Base-by-base conservation (phyloP, 2,329 filamentous ascomycete genomes). In the Podosphaera fusca region DNA sequence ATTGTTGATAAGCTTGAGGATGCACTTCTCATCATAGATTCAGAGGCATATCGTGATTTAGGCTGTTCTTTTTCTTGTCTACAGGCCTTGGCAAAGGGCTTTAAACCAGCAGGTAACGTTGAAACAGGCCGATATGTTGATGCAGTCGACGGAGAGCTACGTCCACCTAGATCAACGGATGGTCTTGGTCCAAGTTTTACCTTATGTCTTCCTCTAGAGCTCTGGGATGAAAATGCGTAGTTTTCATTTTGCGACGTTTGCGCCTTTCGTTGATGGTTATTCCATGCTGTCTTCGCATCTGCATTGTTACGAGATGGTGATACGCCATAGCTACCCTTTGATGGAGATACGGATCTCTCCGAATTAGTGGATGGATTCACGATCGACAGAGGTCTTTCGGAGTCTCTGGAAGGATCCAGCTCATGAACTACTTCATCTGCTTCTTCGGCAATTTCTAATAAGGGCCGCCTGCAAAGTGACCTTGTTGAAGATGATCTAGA, bases 361-460 rank as follows among this genome's bases (percentile, higher is more conserved):
- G 59, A 59, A 50, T 21, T 21, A 21, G 59, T 46, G 21, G 63
- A 60, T 31, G 55, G 52, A 36, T 66, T 67, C 5, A 64, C 60
- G 42, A 62, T 66, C 10, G 61, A 56, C 51, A 65, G 60, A 30
- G 59, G 62, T 63, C 77, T 70, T 65, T 76, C 73, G 29, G 71
- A 70, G 5, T 75, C 72, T 6, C 76, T 69, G 1, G 76, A 49
- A 1, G 21, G 14, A 8, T n/a, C 33, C 10, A 45, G 80, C 64
- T 81, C 74, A 57, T 79, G 70, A 59, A 75, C 72, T 59, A 73
- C 70, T 57, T 82, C 80, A 64, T 94, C 64, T 56, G 84, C 85
- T 71, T 92, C 86, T 70, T 96, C 92, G n/a, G 84, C 82, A 67
- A 96, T 95, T 71, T 94, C 90, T 72, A 90, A 84, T 64, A 96